phyloP scores from a whole-genome alignment of 306 rosid genomes.

The Begonia fuchsioides region DNA sequence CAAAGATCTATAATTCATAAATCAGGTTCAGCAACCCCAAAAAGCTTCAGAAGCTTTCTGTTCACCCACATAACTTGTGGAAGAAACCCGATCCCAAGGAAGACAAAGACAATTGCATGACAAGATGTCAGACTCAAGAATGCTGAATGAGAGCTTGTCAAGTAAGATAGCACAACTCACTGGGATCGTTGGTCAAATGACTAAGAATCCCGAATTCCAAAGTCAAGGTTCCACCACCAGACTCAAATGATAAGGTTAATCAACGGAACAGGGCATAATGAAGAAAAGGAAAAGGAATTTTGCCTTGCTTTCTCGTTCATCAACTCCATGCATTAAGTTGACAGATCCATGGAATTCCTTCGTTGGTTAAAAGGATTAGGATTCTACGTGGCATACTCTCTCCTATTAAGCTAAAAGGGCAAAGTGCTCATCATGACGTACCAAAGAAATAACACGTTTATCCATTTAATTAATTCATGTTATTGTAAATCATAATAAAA shows the following conservation, averaged over 20 bases:
- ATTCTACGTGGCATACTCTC: no score
- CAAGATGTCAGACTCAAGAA: neutral
- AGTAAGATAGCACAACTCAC: constrained; percentile 32
- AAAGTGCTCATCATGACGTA: no score
- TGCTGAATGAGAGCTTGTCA: neutral
- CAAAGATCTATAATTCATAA: no score
- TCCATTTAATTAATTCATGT: no score
- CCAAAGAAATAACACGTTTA: no score
- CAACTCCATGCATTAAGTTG: constrained; percentile 88
- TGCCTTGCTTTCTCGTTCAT: constrained; percentile 96
- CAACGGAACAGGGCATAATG: neutral
- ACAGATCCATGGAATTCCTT: constrained; percentile 99
- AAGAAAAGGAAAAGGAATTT: constrained; percentile 19
- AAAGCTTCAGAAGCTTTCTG: neutral
- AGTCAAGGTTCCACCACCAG: constrained; percentile 98
- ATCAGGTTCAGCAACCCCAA: no score
- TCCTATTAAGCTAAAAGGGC: no score
- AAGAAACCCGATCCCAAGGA: neutral
- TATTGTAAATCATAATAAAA: no score
- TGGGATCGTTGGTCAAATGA: constrained; percentile 79
- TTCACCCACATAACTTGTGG: neutral
- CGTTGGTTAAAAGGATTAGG: constrained; percentile 9
- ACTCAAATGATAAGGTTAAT: constrained; percentile 9
- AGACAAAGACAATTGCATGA: constrained; percentile 4
- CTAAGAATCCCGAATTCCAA: constrained; percentile 94